These are phyloP conservation scores for Leishmania braziliensis DNA, from an alignment of 208 protist genomes.

Conservation along the genomic window DNA sequence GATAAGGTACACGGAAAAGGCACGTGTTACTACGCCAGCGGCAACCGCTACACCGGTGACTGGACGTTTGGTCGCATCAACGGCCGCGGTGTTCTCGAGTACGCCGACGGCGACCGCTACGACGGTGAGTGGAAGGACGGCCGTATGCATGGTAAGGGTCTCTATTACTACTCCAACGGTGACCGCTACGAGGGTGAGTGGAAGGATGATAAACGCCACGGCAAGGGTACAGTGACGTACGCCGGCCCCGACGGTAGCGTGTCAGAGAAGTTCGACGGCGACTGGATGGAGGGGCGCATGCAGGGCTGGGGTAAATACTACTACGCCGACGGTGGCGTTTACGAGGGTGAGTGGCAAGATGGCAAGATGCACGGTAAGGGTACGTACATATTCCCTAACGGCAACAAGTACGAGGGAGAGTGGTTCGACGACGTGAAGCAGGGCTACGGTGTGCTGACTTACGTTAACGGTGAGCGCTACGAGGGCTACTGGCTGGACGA, in stretches of 20 bases:
- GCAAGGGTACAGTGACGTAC: constrained; percentile 91
- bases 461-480: constrained; percentile 90
- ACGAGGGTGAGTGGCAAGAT: constrained; percentile 92
- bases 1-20: constrained; percentile 95
- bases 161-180: constrained; percentile 91
- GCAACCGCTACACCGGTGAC: constrained; percentile 90
- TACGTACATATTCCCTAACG: constrained; percentile 93
- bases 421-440: constrained; percentile 94
- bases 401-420: constrained; percentile 95
- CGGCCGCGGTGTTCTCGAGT: constrained; percentile 85
- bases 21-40: constrained; percentile 90
- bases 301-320: constrained; percentile 95
- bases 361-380: constrained; percentile 93
- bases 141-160: constrained; percentile 92
- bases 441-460: constrained; percentile 88
- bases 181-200: constrained; percentile 94
- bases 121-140: constrained; percentile 94
- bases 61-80: constrained; percentile 93
- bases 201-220: constrained; percentile 94
- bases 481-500: constrained; percentile 91
- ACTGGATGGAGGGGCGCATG: constrained; percentile 94
- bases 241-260: constrained; percentile 90
- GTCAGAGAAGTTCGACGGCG: constrained; percentile 94
- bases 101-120: constrained; percentile 93
- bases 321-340: constrained; percentile 93